Conservation (phyloP, 495 filamentous ascomycete species). For the Glonium stellatum region DNA sequence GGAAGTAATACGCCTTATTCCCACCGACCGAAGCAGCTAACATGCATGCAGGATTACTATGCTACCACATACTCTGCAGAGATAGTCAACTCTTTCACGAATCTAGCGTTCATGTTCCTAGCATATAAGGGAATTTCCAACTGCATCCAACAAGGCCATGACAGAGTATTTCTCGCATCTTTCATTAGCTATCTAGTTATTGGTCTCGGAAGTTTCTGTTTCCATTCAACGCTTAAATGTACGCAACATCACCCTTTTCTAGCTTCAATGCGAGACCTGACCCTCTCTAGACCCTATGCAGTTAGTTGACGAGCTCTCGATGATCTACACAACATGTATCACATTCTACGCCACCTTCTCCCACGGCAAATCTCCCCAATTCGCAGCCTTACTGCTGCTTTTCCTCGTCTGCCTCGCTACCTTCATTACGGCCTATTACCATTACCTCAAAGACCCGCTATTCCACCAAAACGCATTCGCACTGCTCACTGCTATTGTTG, state of each 20-base stretch:
- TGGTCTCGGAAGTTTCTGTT: constrained; percentile 37
- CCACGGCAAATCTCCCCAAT: constrained; percentile 52
- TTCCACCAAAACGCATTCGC: constrained; percentile 92
- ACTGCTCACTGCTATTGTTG: constrained; percentile 63
- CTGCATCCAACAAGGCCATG: constrained; percentile 35
- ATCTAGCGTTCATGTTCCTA: constrained; percentile 37
- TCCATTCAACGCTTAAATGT: constrained; percentile 40
- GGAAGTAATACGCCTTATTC: too few species aligned
- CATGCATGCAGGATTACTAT: constrained; percentile 36
- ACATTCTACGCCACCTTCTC: constrained; percentile 86
- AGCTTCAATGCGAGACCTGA: not conserved
- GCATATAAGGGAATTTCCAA: constrained; percentile 34
- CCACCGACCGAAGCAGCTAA: too few species aligned
- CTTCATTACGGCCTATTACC: constrained; percentile 89
- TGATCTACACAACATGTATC: constrained; percentile 95
- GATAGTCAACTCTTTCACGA: constrained; percentile 41
- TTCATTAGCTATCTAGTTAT: constrained; percentile 39
- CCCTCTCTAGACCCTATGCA: constrained; percentile 79
- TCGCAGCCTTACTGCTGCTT: constrained; percentile 52
- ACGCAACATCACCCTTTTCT: constrained; percentile 1
- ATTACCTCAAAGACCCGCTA: constrained; percentile 81
- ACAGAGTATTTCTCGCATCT: constrained; percentile 36
- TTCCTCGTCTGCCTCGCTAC: constrained; percentile 55
- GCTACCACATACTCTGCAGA: constrained; percentile 38
- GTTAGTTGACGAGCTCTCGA: constrained; percentile 88